phyloP scores from a whole-genome alignment of 441 rosid species.

The Kokia cookei region DNA sequence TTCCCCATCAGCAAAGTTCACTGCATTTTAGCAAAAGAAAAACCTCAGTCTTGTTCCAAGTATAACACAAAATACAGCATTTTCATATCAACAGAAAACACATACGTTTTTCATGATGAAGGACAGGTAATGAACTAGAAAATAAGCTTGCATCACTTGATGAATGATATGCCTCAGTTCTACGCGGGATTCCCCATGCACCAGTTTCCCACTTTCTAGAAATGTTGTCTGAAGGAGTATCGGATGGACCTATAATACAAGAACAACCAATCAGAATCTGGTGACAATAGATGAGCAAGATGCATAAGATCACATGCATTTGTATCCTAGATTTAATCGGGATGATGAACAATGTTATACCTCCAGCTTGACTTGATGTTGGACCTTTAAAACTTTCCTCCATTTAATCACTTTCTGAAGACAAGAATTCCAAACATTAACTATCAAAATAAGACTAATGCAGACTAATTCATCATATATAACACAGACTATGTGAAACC shows the following conservation, averaged over 20 bases:
- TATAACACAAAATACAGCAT: neutral
- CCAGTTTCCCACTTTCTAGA: slow-evolving; percentile 26
- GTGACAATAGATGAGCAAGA: neutral
- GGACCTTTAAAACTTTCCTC: slow-evolving; percentile 31
- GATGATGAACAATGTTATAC: slow-evolving; percentile 11
- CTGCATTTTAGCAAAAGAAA: slow-evolving; percentile 38
- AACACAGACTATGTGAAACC: neutral
- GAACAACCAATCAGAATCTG: neutral
- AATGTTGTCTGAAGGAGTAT: slow-evolving; percentile 23
- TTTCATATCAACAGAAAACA: neutral
- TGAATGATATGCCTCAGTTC: slow-evolving; percentile 29
- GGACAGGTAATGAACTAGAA: slow-evolving; percentile 75
- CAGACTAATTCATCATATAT: neutral
- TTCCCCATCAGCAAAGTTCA: slow-evolving; percentile 52
- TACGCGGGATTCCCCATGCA: slow-evolving; percentile 46
- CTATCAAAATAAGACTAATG: neutral
- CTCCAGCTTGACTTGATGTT: slow-evolving; percentile 21
- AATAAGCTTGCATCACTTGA: slow-evolving; percentile 67
- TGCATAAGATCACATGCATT: neutral
- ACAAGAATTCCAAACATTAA: slow-evolving; percentile 2
- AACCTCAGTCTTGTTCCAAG: neutral
- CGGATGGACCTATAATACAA: slow-evolving; percentile 23
- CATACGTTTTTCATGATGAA: slow-evolving; percentile 67
- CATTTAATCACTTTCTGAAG: slow-evolving; percentile 35
- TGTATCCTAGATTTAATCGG: neutral